Percentiles rank a stretch among this genome's conserved stretches.
Evolutionary conservation across 805 yeast species (phyloP).

Genomic region (Lachancea kluyveri): DNA sequence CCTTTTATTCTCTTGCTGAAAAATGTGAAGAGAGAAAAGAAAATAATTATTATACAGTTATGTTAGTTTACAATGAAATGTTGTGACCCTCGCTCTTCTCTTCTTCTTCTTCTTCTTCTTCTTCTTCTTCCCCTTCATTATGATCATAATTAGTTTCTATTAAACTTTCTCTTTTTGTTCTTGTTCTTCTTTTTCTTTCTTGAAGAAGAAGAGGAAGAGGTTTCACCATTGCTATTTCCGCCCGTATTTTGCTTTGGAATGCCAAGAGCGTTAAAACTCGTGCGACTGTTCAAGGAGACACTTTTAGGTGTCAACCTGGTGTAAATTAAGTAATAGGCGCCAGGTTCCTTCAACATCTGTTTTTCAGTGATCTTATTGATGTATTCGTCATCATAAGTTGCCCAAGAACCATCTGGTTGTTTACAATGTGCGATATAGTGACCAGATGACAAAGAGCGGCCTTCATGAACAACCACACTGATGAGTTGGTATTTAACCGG

Average conservation of each 20-base stretch:
- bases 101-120: too few relatives aligned
- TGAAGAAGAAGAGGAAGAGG: too few relatives aligned
- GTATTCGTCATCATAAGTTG: constrained; percentile 89
- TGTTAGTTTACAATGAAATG: too few relatives aligned
- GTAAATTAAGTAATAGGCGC: constrained; percentile 87
- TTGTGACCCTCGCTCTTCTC: too few relatives aligned
- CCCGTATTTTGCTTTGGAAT: constrained; percentile 16
- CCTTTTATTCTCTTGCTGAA: background rate
- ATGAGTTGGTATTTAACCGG: constrained; percentile 64
- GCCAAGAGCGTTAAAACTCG: constrained; percentile 10
- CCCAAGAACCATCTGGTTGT: constrained; percentile 92
- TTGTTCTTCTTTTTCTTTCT: constrained; percentile 23
- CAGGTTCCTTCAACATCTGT: constrained; percentile 72
- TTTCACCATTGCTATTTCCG: constrained; percentile 4
- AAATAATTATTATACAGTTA: too few relatives aligned
- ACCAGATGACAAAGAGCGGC: constrained; percentile 86
- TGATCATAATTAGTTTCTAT: too few relatives aligned
- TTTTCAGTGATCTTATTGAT: constrained; percentile 66
- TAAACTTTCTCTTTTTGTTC: constrained; percentile 25
- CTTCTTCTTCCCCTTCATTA: too few relatives aligned
- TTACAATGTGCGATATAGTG: constrained; percentile 88
- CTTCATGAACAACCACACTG: constrained; percentile 89
- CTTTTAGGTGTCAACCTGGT: constrained; percentile 62
- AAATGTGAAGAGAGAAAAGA: too few relatives aligned
- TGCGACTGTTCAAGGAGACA: too few relatives aligned